Evolutionary conservation across 257 asterid species (phyloP), one percentile per base, ranked within the genome.

Genomic region (Solanum neorickii): DNA sequence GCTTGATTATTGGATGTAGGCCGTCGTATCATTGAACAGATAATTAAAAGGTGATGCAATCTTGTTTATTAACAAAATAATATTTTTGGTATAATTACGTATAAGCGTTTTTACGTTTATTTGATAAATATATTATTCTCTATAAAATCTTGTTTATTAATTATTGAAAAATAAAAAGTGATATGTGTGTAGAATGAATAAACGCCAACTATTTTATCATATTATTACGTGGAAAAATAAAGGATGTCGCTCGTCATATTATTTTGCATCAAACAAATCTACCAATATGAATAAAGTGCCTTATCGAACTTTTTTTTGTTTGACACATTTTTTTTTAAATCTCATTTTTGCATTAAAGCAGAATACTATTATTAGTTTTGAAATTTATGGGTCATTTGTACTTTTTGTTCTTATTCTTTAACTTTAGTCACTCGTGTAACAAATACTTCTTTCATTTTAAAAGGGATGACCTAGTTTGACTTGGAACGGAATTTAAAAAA

Each of bases 381-480:
- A 52, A 52, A 16, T 52, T 52, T 2, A 6, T 52, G 62, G 23
- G 62, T 52, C 62, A 52, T 52, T 16, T 52, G 62, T 6, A 52
- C 62, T 16, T 16, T 49, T 16, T 52, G 60, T 52, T 49, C 60
- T 16, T 49, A 49, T 52, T 52, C 60, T 52, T 16, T 52, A 52
- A 52, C 23, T 52, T 52, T 52, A 6, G 60, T 49, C 60, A 1
- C 21, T 49, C 9, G 60, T 49, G 5, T 49, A 47, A 47, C 35
- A 33, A 3, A 1, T 3, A 33, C 35, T 33, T 0, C 1, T 1
- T 33, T 1, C 1, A 4, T 33, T 33, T 33, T 0, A 33, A 33
- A 33, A 3, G 3, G 0, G 1, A 33, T 33, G 5, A 33, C 35
- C 5, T 33, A 3, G 0, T 33, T 33, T 33, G 1, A 33, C 35